Base-by-base conservation (phyloP, 116 monocot genomes). In the Trichopus zeylanicus region DNA sequence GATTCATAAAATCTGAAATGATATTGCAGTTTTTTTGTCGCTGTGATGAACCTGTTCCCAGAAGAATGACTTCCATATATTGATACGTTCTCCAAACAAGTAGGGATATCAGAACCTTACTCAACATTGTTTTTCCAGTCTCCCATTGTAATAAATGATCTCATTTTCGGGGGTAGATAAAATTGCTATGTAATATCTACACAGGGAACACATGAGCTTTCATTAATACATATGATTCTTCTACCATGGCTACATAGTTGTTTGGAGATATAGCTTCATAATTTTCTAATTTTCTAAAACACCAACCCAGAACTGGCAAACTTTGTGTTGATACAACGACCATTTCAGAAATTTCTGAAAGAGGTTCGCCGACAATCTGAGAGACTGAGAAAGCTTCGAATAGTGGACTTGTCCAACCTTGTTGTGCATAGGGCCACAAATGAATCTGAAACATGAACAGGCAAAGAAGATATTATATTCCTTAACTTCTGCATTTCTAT, bases 1-100 rank as follows among this genome's bases (percentile, higher is more conserved):
- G 85, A 76, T 92, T 88, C 35, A 99, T 33, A 54, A 79, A 85
- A 37, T 92, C 82, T 12, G 98, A 91, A 65, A 82, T 99, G 53
- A 99, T 92, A 72, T 92, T 99, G 15, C 98, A 70, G 67, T 99
- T 88, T 70, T 99, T 99, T 5, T 92, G 92, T 30, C 88, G 98
- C 60, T 92, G 98, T 19, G 98, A 83, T 56, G 98, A 99, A 62
- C 98, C 98, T 9, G 98, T 99, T 19, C 98, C 98, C 54, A 99
- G 59, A 55, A 99, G 73, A 71, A 83, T 68, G 53, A 99, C 64
- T 67, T 99, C 98, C 98, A 99, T 88, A 55, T 99, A 88, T 48
- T 23, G 82, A 63, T 69, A 85, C 62, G 33, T 83, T 75, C 51
- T 92, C 71, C 75, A 99, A 82, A 63, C 85, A 99, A 60, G 75